These are phyloP conservation scores for Musa balbisiana DNA, from an alignment of 202 grass and related monocot species.

Conservation along the genomic window DNA sequence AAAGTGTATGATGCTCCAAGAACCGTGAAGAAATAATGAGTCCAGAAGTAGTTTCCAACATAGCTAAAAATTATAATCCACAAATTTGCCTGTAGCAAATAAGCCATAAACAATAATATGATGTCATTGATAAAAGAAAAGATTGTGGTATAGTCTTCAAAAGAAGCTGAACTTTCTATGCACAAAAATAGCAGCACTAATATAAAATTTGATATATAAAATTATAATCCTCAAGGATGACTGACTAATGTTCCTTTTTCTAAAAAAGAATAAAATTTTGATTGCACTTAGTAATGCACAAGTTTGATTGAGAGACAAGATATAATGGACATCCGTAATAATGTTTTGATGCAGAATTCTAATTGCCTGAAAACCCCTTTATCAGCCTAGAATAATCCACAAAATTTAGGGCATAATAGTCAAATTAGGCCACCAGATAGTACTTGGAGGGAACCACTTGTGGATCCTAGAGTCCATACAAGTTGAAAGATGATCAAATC, in stretches of 20 bases:
- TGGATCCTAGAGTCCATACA: no score
- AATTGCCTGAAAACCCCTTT: no score
- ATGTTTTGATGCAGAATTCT: background rate
- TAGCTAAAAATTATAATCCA: constrained; percentile 99
- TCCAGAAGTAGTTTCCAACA: constrained; percentile 98
- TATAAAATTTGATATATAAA: background rate
- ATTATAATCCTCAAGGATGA: no score
- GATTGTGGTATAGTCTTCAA: background rate
- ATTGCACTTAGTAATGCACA: no score
- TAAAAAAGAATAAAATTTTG: no score
- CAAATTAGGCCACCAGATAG: no score
- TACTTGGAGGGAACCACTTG: no score
- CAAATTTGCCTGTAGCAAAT: constrained; percentile 74
- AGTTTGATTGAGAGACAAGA: background rate
- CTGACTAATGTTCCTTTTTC: no score
- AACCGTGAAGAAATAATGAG: constrained; percentile 97
- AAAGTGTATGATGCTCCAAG: constrained; percentile 94
- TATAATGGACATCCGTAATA: background rate
- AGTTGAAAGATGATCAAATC: no score
- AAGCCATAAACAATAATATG: constrained; percentile 6
- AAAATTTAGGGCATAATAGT: no score
- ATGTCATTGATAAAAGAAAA: background rate
- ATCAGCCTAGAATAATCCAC: no score
- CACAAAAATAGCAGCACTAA: background rate
- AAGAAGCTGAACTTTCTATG: background rate